Evolutionary conservation across 495 filamentous ascomycete species (phyloP).

Genomic region (Podospora pseudopauciseta): DNA sequence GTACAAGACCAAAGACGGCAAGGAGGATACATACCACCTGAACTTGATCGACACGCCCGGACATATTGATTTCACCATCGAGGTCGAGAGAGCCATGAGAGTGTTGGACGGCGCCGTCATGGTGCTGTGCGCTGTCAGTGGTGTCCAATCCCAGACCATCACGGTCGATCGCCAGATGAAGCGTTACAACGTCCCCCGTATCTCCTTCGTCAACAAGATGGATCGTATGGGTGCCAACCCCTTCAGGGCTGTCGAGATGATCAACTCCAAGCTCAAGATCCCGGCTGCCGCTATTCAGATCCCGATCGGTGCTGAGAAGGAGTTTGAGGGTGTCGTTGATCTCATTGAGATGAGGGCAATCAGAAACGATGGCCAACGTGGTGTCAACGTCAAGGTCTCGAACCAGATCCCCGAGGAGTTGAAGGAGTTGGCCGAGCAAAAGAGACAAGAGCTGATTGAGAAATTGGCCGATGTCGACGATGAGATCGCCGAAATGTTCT

Average conservation of each 20-base stretch:
- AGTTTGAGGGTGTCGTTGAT: constrained; percentile 92
- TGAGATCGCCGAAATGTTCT: constrained; percentile 93
- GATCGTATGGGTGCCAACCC: constrained; percentile 98
- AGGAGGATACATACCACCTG: constrained; percentile 90
- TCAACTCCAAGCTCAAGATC: constrained; percentile 90
- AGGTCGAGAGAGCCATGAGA: constrained; percentile 93
- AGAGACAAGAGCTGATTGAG: constrained; percentile 81
- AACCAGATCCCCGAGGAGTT: constrained; percentile 79
- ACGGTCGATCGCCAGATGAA: constrained; percentile 99
- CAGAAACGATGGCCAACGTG: constrained; percentile 81
- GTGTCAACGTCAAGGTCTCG: constrained; percentile 63
- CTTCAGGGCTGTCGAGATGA: constrained; percentile 95
- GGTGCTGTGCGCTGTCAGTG: constrained; percentile 96
- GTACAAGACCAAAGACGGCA: constrained; percentile 63
- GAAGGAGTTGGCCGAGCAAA: constrained; percentile 69
- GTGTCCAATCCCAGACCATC: constrained; percentile 96
- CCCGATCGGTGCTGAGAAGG: constrained; percentile 89
- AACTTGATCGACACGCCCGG: constrained; percentile 99
- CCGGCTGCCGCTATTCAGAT: constrained; percentile 92
- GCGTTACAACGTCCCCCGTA: constrained; percentile 91
- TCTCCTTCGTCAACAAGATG: constrained; percentile 99
- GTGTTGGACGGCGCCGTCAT: constrained; percentile 97
- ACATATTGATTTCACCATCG: constrained; percentile 99
- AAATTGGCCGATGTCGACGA: constrained; percentile 97
- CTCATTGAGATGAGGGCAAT: constrained; percentile 88